phyloP scores from a whole-genome alignment of 805 yeast genomes.

The Sugiyamaella boreocaroliniensis region DNA sequence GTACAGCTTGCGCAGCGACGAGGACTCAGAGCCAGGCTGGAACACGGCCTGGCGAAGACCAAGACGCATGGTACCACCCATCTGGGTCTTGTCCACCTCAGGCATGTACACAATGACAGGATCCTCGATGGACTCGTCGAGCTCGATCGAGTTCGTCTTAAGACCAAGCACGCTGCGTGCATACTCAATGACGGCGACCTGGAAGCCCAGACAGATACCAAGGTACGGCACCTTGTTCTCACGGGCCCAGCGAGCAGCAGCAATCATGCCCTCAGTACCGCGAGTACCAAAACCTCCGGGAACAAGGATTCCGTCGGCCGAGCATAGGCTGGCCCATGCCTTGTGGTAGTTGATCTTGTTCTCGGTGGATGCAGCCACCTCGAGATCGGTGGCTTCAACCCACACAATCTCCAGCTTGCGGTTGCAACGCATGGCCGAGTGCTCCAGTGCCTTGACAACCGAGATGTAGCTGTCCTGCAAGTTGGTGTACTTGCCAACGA shows the following conservation, averaged over 20 bases:
- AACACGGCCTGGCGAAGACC: constrained; percentile 90
- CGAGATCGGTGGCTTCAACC: constrained; percentile 93
- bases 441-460: constrained; percentile 92
- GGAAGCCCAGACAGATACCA: constrained; percentile 97
- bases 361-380: constrained; percentile 54
- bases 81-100: constrained; percentile 87
- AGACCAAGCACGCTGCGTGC: constrained; percentile 72
- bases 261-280: constrained; percentile 97
- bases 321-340: constrained; percentile 90
- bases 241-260: constrained; percentile 98
- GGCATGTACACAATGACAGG: constrained; percentile 96
- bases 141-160: constrained; percentile 64
- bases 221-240: constrained; percentile 87
- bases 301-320: constrained; percentile 93
- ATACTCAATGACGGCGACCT: constrained; percentile 92
- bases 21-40: constrained; percentile 57
- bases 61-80: constrained; percentile 99
- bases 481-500: constrained; percentile 96
- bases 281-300: constrained; percentile 98
- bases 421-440: constrained; percentile 83
- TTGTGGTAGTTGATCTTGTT: constrained; percentile 78
- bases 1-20: constrained; percentile 69
- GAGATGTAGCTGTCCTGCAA: constrained; percentile 92
- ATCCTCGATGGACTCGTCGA: constrained; percentile 54
- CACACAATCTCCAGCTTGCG: constrained; percentile 82